phyloP scores from a whole-genome alignment of 768 basidiomycete species.

The Naganishia vishniacii region DNA sequence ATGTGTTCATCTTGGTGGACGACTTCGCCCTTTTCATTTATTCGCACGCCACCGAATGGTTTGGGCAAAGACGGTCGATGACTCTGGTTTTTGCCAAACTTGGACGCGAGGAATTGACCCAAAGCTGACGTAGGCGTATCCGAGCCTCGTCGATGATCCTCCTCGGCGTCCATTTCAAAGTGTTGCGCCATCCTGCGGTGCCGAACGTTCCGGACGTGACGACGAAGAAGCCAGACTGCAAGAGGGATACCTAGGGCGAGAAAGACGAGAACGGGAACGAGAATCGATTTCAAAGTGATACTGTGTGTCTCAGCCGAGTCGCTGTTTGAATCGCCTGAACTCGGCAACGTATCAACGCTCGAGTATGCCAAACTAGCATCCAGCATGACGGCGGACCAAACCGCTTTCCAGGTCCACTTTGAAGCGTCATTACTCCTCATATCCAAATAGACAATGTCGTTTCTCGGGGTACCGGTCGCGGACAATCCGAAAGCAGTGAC shows the following conservation, averaged over 20 bases:
- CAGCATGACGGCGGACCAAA: conserved; percentile 42
- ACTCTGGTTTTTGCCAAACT: not conserved
- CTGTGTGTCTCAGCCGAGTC: conserved; percentile 2
- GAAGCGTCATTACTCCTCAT: conserved; percentile 36
- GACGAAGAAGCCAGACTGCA: conserved; percentile 36
- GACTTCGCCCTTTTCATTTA: conserved; percentile 20
- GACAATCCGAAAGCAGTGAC: conserved; percentile 45
- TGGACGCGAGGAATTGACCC: conserved; percentile 15
- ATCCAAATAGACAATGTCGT: conserved; percentile 45
- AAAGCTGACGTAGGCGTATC: not conserved
- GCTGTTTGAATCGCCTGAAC: not conserved
- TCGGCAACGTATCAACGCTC: not conserved
- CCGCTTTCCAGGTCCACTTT: conserved; percentile 44
- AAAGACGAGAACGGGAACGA: conserved; percentile 36
- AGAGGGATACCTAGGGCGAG: conserved; percentile 33
- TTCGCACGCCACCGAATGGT: conserved; percentile 23
- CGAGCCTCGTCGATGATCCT: not conserved
- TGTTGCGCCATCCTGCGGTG: conserved; percentile 42
- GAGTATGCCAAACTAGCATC: conserved; percentile 14
- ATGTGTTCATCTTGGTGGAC: not conserved
- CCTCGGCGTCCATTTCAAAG: conserved; percentile 31
- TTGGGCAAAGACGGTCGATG: not conserved
- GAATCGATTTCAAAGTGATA: conserved; percentile 33
- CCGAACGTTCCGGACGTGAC: conserved; percentile 36
- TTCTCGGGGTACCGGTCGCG: conserved; percentile 29